phyloP scores from a whole-genome alignment of 306 rosid species.

The Vachellia collinsii region DNA sequence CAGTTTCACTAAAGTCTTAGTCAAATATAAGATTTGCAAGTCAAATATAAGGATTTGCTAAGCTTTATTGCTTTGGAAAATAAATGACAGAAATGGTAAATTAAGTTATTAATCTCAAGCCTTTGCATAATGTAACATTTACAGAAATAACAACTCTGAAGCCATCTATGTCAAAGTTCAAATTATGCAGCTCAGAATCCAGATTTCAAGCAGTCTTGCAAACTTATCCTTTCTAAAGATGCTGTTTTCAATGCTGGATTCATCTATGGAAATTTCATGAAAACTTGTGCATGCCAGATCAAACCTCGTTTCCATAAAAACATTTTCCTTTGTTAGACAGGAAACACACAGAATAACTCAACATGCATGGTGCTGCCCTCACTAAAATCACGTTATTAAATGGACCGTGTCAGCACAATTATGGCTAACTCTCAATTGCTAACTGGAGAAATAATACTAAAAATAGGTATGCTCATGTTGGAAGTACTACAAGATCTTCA shows the following conservation, averaged over 20 bases:
- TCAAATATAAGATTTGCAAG: slow-evolving; percentile 1
- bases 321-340: slow-evolving; percentile 21
- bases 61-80: slow-evolving; percentile 14
- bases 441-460: slow-evolving; percentile 9
- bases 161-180: slow-evolving; percentile 12
- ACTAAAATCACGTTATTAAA: not conserved
- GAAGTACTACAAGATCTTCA: slow-evolving; percentile 1
- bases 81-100: slow-evolving; percentile 23
- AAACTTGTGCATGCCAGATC: slow-evolving; percentile 25
- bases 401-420: not conserved
- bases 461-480: slow-evolving; percentile 4
- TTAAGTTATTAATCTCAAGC: slow-evolving; percentile 18
- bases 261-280: slow-evolving; percentile 16
- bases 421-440: slow-evolving; percentile 7
- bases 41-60: not conserved
- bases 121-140: slow-evolving; percentile 11
- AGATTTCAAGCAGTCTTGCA: slow-evolving; percentile 13
- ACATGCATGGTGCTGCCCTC: slow-evolving; percentile 13
- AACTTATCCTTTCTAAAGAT: slow-evolving; percentile 11
- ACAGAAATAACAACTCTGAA: not conserved
- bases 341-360: not conserved
- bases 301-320: slow-evolving; percentile 18
- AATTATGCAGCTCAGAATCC: slow-evolving; percentile 8
- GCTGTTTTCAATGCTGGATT: slow-evolving; percentile 24
- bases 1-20: not conserved